phyloP scores from a whole-genome alignment of 108 stramenopile genomes.

The Mayamaea pseudoterrestris region DNA sequence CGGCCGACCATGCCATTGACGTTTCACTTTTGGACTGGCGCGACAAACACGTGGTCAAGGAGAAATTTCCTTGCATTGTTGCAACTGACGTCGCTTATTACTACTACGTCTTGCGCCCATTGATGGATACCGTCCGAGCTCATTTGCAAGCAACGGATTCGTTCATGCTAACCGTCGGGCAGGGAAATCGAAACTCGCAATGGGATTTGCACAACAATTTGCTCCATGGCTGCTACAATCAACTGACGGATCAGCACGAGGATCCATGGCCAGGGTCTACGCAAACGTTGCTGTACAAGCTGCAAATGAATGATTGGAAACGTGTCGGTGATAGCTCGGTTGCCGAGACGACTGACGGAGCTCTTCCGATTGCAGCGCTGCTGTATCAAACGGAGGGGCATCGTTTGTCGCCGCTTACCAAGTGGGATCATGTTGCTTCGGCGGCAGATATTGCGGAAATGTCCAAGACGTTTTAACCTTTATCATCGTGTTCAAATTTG shows the following conservation, averaged over 20 bases:
- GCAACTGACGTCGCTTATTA: slow-evolving; percentile 23
- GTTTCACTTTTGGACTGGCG: slow-evolving; percentile 13
- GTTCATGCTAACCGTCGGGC: slow-evolving; percentile 8
- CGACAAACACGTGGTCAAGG: no score
- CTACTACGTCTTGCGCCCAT: slow-evolving; percentile 10
- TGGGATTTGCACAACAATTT: slow-evolving; percentile 20
- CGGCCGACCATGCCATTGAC: neutral
- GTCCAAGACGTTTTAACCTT: slow-evolving; percentile 9
- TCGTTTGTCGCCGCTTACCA: neutral
- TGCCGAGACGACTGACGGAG: neutral
- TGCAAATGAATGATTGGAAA: slow-evolving; percentile 7
- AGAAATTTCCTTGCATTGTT: slow-evolving; percentile 1
- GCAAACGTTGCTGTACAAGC: slow-evolving; percentile 11
- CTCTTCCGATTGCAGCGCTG: slow-evolving; percentile 8
- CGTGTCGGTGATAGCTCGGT: neutral
- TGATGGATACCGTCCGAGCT: slow-evolving; percentile 12
- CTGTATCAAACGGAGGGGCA: slow-evolving; percentile 1
- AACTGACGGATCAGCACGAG: slow-evolving; percentile 14
- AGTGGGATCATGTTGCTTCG: slow-evolving; percentile 10
- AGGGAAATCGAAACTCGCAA: slow-evolving; percentile 16
- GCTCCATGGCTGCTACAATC: slow-evolving; percentile 18
- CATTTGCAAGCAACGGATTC: neutral
- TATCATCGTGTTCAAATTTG: neutral
- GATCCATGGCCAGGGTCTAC: slow-evolving; percentile 6
- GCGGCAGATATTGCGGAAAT: slow-evolving; percentile 5